Conservation (phyloP, 768 basidiomycete species). For the Exsudoporus frostii region DNA sequence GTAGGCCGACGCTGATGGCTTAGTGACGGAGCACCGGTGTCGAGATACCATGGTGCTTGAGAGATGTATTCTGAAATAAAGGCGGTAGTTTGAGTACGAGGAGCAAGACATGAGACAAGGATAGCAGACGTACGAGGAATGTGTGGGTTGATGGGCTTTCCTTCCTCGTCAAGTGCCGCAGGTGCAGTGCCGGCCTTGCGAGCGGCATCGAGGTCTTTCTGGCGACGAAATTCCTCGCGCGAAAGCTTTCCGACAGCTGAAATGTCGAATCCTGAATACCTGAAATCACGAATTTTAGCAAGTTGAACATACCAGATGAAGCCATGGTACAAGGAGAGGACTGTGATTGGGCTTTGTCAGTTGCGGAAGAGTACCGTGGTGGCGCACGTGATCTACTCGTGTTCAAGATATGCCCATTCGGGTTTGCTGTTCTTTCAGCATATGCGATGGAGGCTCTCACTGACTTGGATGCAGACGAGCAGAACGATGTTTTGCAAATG, state of each 20-base stretch:
- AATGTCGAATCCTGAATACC: neutral
- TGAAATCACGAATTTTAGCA: neutral
- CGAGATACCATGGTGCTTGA: slow-evolving; percentile 98
- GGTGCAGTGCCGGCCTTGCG: slow-evolving; percentile 98
- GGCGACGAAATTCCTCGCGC: slow-evolving; percentile 89
- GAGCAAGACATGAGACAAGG: neutral
- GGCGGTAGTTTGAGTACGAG: neutral
- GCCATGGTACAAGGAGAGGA: slow-evolving; percentile 13
- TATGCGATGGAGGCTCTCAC: neutral
- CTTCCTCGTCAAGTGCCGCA: slow-evolving; percentile 92
- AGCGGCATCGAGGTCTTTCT: slow-evolving; percentile 97
- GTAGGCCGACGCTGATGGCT: slow-evolving; percentile 85
- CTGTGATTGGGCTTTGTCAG: neutral
- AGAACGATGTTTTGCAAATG: slow-evolving; percentile 4
- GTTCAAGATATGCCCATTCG: too few species aligned
- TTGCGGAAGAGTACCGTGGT: neutral
- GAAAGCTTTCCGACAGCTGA: slow-evolving; percentile 77
- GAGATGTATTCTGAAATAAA: slow-evolving; percentile 83
- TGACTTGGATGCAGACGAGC: slow-evolving; percentile 11
- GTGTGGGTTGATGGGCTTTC: slow-evolving; percentile 95
- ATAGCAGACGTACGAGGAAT: slow-evolving; percentile 79
- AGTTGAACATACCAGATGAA: slow-evolving; percentile 24
- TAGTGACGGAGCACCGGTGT: slow-evolving; percentile 89
- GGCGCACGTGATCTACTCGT: slow-evolving; percentile 2
- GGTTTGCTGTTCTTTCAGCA: neutral